Base-by-base conservation (phyloP, 768 basidiomycete species). In the Kwoniella dejecticola region DNA sequence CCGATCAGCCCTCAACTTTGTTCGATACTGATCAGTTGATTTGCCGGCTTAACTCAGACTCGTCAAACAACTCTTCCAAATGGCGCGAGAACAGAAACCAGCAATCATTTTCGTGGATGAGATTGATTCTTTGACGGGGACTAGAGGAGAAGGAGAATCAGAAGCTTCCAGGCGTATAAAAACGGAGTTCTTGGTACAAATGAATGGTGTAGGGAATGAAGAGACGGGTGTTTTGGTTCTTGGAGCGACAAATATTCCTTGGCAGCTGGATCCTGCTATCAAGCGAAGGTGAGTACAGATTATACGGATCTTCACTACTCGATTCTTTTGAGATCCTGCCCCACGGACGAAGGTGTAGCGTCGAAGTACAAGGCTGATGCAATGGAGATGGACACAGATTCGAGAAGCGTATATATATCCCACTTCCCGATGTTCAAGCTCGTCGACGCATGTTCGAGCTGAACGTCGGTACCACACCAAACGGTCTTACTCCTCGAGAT, bases 71-170 rank as follows among this genome's bases (percentile, higher is more conserved):
- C 83, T 99, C 26, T 99, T 99, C 74, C 86, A 90, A 71, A 89
- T 99, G 83, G 96, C 96, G 0, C 85, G 96, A 54, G 95, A 98
- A 78, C 86, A 86, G 60, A 98, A 97, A 77, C 96, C 96, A 0
- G 87, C 95, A 1, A 99, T 99, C 80, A 97, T 99, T 79, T 99
- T 99, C 78, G 90, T 99, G 74, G 96, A 99, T 76, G 96, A 98
- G 79, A 90, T 99, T 44, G 96, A 99, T 79, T 97, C 95, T 10
- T 82, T 99, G 52, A 90, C 93, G 4, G 91, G 96, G 0, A 89
- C 92, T 21, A 86, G 96, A 70, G 94, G 89, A 60, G 96, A 98
- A 78, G 89, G 89, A n/a, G 95, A 98, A 78, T 92, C 90, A 0
- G 96, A 98, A 76, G 96, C 95, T 4, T 90, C 90, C n/a, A 82